Base-by-base conservation (phyloP, 345 rosid species). In the Gossypium arboreum region DNA sequence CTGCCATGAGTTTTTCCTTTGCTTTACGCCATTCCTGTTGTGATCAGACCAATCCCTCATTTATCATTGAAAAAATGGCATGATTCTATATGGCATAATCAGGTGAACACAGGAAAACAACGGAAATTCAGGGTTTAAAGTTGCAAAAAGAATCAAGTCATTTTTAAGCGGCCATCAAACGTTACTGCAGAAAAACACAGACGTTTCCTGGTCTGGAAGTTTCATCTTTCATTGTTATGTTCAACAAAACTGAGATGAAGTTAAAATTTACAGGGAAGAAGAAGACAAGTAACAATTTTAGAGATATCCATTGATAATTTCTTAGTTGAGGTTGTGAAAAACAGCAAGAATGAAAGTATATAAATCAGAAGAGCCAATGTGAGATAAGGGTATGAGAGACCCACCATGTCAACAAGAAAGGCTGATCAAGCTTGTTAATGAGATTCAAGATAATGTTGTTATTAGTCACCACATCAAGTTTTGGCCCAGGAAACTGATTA, bases 401-500 rank as follows among this genome's bases (percentile, higher is more conserved):
- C 74, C 75, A 92, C 98, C 99, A 91, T 57, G 99, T 95, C 74
- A 92, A 80, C 77, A 95, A 97, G 80, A 94, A 89, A 77, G 99
- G 98, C 81, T 91, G 88, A 73, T 95, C 99, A 20, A 95, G 92
- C 83, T 92, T 95, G 82, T 95, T 95, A 72, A 91, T 79, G 85
- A 95, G 93, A 72, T 94, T 92, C 72, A 95, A 94, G 58, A 95
- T 76, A 47, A 95, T 84, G 84, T 95, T 95, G 81, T 95, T 92
- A 77, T 95, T 95, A 29, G 98, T 95, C 77, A 92, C 93, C 74
- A 90, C 95, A 20, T 91, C 98, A 82, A 95, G 94, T 70, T 76
- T 88, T 12, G 99, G 99, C 75, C 99, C 98, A 81, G 99, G 98
- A 75, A 95, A 92, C 77, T 95, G 98, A 63, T 92, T 95, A 84